Evolutionary conservation across 176 grass and related monocot genomes (phyloP), one percentile per base, ranked within the genome.

Genomic region (Carex kokanica): DNA sequence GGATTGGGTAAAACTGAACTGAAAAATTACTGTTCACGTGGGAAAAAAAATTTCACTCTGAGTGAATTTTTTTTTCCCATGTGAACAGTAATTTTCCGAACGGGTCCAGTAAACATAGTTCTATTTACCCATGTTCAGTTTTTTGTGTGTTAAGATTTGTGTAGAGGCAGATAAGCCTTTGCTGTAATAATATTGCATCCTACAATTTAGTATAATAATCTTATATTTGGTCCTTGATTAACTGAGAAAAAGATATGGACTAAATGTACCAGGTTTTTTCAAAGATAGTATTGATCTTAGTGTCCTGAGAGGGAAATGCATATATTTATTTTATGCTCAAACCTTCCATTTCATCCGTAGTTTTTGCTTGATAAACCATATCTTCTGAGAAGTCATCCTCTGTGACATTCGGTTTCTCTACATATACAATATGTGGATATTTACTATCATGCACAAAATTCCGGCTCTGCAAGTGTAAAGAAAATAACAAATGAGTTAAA

Each of bases 331-430:
- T 79, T 55, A 72, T 32, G 45, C n/a, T 16, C 36, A 38, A 80
- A 93, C 96, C 96, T 99, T 99, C 96, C 86, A 95, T 95, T 86
- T 99, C 96, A 56, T 20, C 77, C 40, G 89, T 80, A 21, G 82
- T 88, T 87, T 87, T 93, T 64, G 88, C 81, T 81, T 90, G 66
- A 85, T 79, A 86, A 66, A 91, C 83, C 83, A 85, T 84, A 16
- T 72, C 31, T 38, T 92, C 95, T 6, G 86, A 87, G 79, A 99
- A 93, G 70, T 90, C 84, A 81, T 81, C 86, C 66, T 91, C 83
- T 52, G 13, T 18, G 63, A 29, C 27, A 64, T 86, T 86, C n/a
- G 86, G 84, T 86, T 90, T 88, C 79, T 92, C 93, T 41, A 86
- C 84, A 85, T 99, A 83, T 13, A 91, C 88, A 43, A 99, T 82